Conservation (phyloP, 1,284 basidiomycete genomes). For the Waitea zeae region DNA sequence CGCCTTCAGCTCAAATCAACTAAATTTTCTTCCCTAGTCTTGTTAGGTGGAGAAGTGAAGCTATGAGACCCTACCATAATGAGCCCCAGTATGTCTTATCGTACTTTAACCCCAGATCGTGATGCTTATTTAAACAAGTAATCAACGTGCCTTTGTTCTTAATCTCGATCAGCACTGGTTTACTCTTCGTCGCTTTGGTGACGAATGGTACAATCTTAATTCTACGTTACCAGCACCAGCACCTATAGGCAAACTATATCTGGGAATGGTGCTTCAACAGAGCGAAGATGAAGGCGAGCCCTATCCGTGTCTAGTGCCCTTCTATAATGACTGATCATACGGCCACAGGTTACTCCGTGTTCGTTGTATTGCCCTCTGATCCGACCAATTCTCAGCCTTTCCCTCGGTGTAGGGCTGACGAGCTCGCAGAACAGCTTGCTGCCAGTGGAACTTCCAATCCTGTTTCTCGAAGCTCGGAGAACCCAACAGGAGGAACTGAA, state of each 20-base stretch:
- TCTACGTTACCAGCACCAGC: slow-evolving; percentile 58
- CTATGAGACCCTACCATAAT: slow-evolving; percentile 61
- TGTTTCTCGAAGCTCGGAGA: too few species aligned
- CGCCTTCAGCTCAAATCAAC: slow-evolving; percentile 1
- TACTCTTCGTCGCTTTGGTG: slow-evolving; percentile 70
- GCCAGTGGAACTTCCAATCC: too few species aligned
- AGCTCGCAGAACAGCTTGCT: slow-evolving; percentile 39
- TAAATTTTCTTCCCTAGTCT: slow-evolving; percentile 23
- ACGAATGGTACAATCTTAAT: slow-evolving; percentile 82
- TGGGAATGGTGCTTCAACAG: slow-evolving; percentile 76
- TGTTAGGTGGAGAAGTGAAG: slow-evolving; percentile 72
- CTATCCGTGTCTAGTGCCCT: too few species aligned
- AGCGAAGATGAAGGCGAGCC: slow-evolving; percentile 63
- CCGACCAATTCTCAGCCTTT: slow-evolving; percentile 27
- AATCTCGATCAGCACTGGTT: slow-evolving; percentile 86
- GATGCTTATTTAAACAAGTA: slow-evolving; percentile 22
- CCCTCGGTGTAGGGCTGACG: slow-evolving; percentile 47
- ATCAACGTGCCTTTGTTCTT: slow-evolving; percentile 77
- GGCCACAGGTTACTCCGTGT: slow-evolving; percentile 71
- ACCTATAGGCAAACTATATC: slow-evolving; percentile 72
- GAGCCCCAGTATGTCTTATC: slow-evolving; percentile 49
- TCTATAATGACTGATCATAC: background rate
- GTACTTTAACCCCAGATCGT: slow-evolving; percentile 4
- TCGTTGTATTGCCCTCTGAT: slow-evolving; percentile 50
- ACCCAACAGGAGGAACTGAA: slow-evolving; percentile 10